These are phyloP conservation scores for Mycena maculata DNA, from an alignment of 768 basidiomycete genomes.

Conservation along the genomic window DNA sequence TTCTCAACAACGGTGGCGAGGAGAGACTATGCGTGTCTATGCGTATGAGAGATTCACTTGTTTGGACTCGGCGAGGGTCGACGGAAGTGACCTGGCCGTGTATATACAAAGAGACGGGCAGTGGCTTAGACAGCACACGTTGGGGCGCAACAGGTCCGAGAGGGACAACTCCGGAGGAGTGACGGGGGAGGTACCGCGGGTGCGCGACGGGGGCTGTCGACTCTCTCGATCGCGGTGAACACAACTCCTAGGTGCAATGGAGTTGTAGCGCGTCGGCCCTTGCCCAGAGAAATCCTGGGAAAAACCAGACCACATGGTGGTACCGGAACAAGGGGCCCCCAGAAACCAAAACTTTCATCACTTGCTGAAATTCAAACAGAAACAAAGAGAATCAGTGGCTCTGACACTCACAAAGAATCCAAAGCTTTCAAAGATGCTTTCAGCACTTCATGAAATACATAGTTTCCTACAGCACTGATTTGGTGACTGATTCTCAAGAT, in stretches of 20 bases:
- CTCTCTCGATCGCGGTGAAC: not conserved
- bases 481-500: too few relatives aligned
- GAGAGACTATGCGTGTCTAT: too few relatives aligned
- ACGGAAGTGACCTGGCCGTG: not conserved
- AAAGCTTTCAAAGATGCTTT: too few relatives aligned
- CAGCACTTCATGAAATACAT: too few relatives aligned
- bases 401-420: too few relatives aligned
- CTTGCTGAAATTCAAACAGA: too few relatives aligned
- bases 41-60: too few relatives aligned
- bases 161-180: not conserved
- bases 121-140: not conserved
- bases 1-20: too few relatives aligned
- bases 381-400: too few relatives aligned
- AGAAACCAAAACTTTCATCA: not conserved
- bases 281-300: not conserved
- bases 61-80: too few relatives aligned
- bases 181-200: not conserved
- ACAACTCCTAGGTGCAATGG: not conserved
- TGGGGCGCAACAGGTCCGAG: not conserved
- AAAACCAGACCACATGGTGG: slow-evolving; percentile 1
- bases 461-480: too few relatives aligned
- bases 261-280: not conserved
- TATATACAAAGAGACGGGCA: not conserved
- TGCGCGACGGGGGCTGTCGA: slow-evolving; percentile 3
- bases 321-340: slow-evolving; percentile 4